Percentiles rank a stretch among this genome's conserved stretches.
These are phyloP conservation scores for Magnaporthiopsis incrustans DNA, from an alignment of 2,329 filamentous ascomycete species.

Conservation along the genomic window DNA sequence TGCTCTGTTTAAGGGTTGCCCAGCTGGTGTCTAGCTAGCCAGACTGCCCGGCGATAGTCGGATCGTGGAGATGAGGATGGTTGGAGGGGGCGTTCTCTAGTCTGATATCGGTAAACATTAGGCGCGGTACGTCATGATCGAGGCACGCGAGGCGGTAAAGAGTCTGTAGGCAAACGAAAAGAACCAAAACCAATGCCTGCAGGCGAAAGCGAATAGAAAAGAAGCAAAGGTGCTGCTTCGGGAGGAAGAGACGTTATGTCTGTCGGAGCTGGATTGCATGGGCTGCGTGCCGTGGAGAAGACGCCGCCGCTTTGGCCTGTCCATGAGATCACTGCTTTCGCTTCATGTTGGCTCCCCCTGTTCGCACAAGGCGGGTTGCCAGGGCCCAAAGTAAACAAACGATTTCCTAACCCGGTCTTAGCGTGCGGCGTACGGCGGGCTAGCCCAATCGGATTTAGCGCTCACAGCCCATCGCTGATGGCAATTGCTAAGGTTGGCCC, in stretches of 20 bases:
- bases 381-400: slow-evolving; percentile 8
- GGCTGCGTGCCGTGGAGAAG: background rate
- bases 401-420: background rate
- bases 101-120: background rate
- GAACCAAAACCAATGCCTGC: background rate
- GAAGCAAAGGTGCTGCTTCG: background rate
- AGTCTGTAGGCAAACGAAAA: background rate
- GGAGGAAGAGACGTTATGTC: background rate
- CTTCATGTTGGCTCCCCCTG: background rate
- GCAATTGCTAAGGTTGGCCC: background rate
- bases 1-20: background rate
- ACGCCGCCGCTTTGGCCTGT: background rate
- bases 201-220: background rate
- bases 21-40: background rate
- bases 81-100: background rate
- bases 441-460: background rate
- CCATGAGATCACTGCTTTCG: slow-evolving; percentile 5
- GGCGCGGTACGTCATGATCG: background rate
- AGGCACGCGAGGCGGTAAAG: background rate
- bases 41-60: background rate
- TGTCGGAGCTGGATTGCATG: background rate
- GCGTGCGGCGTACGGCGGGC: too few species aligned
- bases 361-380: slow-evolving; percentile 6
- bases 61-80: background rate
- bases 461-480: background rate